Evolutionary conservation across 345 rosid species (phyloP), one percentile per base, ranked within the genome.

Genomic region (Arabidopsis arenosa): DNA sequence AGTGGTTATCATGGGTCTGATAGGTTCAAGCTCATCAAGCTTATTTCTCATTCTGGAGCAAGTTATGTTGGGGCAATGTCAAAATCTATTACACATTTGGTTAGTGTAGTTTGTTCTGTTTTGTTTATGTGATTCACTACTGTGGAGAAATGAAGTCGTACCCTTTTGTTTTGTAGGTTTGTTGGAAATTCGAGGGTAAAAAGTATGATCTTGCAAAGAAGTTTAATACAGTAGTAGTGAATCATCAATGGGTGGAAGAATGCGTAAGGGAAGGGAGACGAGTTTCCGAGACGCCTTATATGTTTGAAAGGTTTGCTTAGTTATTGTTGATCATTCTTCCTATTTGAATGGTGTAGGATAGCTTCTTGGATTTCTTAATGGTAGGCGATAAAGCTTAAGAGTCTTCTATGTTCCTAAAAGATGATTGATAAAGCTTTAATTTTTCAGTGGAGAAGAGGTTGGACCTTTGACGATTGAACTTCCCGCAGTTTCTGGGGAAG

Each of bases 201-300:
- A 95, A 95, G 69, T 88, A 86, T 28, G 63, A 76, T 23, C 88
- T 90, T 41, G 93, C 97, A 1, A 86, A 75, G 75, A 86, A 85
- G 77, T 90, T 92, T 0, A 55, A 57, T 60, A 83, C 87, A 0
- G 60, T 54, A 17, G 68, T 89, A 2, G 94, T 95, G 0, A 92
- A 92, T 70, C 98, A 95, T 80, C 83, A 79, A 36, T 95, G 99
- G 99, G 72, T 95, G 0, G 94, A 90, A 81, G 93, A 90, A 63
- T 95, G 98, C 35, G 26, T 88, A 44, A 88, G 76, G 84, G 73
- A 84, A 83, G 84, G 88, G 40, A 82, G 75, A 63, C 88, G 86
- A 74, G 83, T 92, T 35, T 80, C 89, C 0, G 97, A 90, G 79
- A 64, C 57, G 13, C 89, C 94, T 35, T 92, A 90, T 67, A 80